Evolutionary conservation across 2,329 filamentous ascomycete genomes (phyloP), one percentile per base, ranked within the genome.

Genomic region (Botryotinia calthae): DNA sequence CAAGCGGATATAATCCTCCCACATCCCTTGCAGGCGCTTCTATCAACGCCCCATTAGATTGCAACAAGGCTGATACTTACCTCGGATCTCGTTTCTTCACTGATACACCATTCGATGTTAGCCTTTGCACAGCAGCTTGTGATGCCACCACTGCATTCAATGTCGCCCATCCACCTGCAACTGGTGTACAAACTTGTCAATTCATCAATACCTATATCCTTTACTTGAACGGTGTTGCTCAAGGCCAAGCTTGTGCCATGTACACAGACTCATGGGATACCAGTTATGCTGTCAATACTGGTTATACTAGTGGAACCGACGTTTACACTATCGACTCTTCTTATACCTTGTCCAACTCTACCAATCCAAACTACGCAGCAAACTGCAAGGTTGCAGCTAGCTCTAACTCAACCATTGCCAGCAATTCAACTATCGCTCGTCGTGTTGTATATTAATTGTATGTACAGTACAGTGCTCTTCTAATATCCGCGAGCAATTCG

Each of bases 131-230:
- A n/a, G 34, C 65, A 54, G 65, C 48, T 31, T 68, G 65, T 56
- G 65, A 68, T 56, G 65, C 65, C 16, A 68, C 65, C 37, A 68
- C 28, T 51, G 20, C 65, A 22, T 56, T 56, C 18, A 25, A 68
- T 56, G 14, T 68, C 28, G 65, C 65, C 42, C 46, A 68, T 3
- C 65, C 65, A 14, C 34, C 65, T 20, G 48, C 48, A 56, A 42
- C 9, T 68, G 48, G 25, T 22, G 7, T 51, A 31, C 37, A 68
- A 34, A 68, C 48, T 56, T 68, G 65, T 56, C 65, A 68, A 68
- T 68, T 68, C 34, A 56, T 68, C 34, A 68, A 68, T 42, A 68
- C 65, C 18, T 68, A 68, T 25, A 54, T 68, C 14, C 65, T 68
- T 42, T 68, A 68, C 34, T 56, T 56, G 34, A 56, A 68, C 28